Percentiles rank a stretch among this genome's conserved stretches.
Conservation (phyloP, 2,329 filamentous ascomycete species). For the Colletotrichum australisinense region DNA sequence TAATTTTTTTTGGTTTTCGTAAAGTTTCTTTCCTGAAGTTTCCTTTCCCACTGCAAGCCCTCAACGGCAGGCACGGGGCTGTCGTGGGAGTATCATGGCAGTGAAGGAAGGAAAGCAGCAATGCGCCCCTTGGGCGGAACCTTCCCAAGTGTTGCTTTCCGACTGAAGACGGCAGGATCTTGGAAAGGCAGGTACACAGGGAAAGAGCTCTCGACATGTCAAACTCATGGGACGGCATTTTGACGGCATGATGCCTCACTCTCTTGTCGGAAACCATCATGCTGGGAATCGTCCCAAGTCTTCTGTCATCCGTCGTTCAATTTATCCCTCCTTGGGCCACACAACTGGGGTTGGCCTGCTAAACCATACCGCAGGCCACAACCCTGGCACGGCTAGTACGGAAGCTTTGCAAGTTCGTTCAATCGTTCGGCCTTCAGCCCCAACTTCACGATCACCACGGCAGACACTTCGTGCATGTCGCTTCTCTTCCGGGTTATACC, state of each 20-base stretch:
- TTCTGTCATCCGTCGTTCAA: not conserved
- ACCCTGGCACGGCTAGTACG: not conserved
- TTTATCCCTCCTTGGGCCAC: not conserved
- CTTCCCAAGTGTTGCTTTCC: too few species aligned
- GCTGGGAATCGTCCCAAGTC: not conserved
- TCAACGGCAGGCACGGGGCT: too few species aligned
- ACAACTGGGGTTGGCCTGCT: not conserved
- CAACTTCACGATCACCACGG: not conserved
- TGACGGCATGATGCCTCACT: not conserved
- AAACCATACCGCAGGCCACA: constrained; percentile 1
- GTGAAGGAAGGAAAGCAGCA: too few species aligned
- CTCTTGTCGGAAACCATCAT: not conserved
- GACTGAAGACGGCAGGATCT: not conserved
- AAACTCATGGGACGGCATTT: too few species aligned
- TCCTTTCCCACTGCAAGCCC: too few species aligned
- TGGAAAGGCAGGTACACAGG: not conserved
- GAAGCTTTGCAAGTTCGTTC: not conserved
- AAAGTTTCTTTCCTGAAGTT: too few species aligned
- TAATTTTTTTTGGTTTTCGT: too few species aligned
- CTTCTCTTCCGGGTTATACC: not conserved
- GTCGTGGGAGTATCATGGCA: too few species aligned
- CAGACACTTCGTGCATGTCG: not conserved
- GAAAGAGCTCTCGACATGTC: not conserved
- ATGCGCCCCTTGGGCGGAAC: too few species aligned
- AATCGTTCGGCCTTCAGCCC: not conserved